Base-by-base conservation (phyloP, 169 alveolate species). In the Plasmodium vivax region DNA sequence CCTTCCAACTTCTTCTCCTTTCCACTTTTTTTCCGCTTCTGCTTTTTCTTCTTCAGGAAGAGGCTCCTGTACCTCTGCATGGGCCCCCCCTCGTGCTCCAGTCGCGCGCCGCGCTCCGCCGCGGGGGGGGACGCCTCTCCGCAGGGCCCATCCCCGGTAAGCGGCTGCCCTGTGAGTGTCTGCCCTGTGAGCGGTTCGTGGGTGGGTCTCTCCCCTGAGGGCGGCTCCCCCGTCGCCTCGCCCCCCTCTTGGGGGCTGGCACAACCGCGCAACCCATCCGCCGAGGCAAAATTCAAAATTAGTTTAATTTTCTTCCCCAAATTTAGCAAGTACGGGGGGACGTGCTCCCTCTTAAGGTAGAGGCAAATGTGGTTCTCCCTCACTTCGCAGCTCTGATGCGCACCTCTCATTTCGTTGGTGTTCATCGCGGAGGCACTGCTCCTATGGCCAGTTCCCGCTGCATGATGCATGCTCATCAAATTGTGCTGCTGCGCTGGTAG, bases 281-380 rank as follows among this genome's bases (percentile, higher is more conserved):
- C 51, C 7, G 79, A 77, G 41, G 47, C 47, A 79, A 87, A 87
- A 54, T 19, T 75, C 45, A 87, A 77, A 77, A 87, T 77, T 19
- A 87, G 45, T 38, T 77, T 87, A 54, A 87, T 87, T 75, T 87
- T 87, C 30, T 77, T 77, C 68, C 68, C 68, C 16, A 87, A n/a
- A 87, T 77, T 43, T 74, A 87, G 68, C 82, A 87, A 87, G 30
- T 87, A 43, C 8, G 77, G 32, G 32, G 93, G 93, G 77, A 87
- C 27, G 68, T 23, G 77, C 10, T 87, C 47, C 45, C 85, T 87
- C 68, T 87, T 87, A 74, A 87, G 41, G 72, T 87, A 87, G 27
- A 87, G 80, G 38, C 68, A 77, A 36, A 87, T 87, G 56, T 71
- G 45, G 68, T 87, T 87, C 30, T 75, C 81, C 58, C 32, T 56